Base-by-base conservation (phyloP, 495 filamentous ascomycete genomes). In the Penicillium arizonense region DNA sequence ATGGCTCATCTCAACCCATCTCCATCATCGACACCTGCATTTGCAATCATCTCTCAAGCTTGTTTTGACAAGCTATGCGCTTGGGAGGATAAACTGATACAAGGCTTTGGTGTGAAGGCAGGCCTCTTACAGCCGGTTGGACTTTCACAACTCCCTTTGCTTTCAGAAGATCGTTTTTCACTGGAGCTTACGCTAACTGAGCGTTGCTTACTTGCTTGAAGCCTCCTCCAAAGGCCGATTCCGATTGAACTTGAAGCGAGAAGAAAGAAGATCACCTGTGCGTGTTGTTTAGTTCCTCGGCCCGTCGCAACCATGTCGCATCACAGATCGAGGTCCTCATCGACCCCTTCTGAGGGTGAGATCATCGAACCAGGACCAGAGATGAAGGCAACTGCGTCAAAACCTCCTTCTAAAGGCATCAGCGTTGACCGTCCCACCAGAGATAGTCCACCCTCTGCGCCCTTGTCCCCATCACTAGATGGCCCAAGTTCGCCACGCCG, bases 301-400 rank as follows among this genome's bases (percentile, higher is more conserved):
- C 33, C 33, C 28, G 41, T 44, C 49, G 36, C 50, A 28, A 57
- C 48, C 49, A 33, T 56, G 68, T 75, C 72, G 66, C 70, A 59
- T 66, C 72, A 56, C 57, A 67, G 64, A 63, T 74, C 72, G 64
- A 72, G 71, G 61, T 77, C 72, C 58, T 65, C 63, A 43, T 80
- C 78, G 58, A 74, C 71, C 60, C 76, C 73, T 61, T 81, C 78
- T 75, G 88, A 96, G 77, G 91, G 91, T 73, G 91, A 96, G 82
- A 91, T 96, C 72, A 74, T 87, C 75, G 90, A 88, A 75, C 82
- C 83, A 72, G 79, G 75, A 72, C 79, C 74, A 77, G 84, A 84
- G 77, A 75, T 62, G 73, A 84, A 83, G 83, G 84, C 82, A 86
- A 84, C 74, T 83, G 81, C 77, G 79, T 90, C 90, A 81, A 84